Base-by-base conservation (phyloP, 768 basidiomycete species). In the Infundibulicybe gibba region DNA sequence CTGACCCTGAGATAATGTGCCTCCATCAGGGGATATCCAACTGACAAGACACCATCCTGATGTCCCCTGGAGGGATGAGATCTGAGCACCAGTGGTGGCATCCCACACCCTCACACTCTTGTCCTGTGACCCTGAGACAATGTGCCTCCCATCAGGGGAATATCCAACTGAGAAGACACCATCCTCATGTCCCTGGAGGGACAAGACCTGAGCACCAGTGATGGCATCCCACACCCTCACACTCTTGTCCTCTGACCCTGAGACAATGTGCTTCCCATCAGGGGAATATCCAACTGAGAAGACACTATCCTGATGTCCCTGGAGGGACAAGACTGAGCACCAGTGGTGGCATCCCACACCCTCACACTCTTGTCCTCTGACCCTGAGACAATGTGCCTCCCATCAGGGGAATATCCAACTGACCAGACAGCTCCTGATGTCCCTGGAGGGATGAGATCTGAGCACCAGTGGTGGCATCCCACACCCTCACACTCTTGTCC, bases 271-370 rank as follows among this genome's bases (percentile, higher is more conserved):
- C 17, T 9, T 30, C 10, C 44, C 16, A 37, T 45, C 35, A 14
- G 52, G 47, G 6, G 53, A 56, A 40, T 49, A 61, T 2, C 21
- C 52, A 15, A 60, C 44, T 1, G 57, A 57, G 1, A 21, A 45
- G 31, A 64, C 52, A 4, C 42, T 45, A 20, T 44, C 45, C 6
- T 49, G 52, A 46, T 61, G 61, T 2, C 49, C 44, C 40, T 41
- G 61, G 30, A 48, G 20, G 25, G 44, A 44, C 6, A 32, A 25
- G 16, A 30, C 34, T 35, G 49, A 25, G 25, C 25, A 2, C 56
- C 58, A 9, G 55, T 57, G 11, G 45, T 38, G 14, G 39, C 43
- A 50, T 38, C 35, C 35, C 35, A 38, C 6, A 38, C 35, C 35
- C 35, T 14, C 14, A 38, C 17, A 14, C n/a, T 38, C 35, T 38